Conservation (phyloP, 495 filamentous ascomycete genomes). For the Neurospora tetrasperma region DNA sequence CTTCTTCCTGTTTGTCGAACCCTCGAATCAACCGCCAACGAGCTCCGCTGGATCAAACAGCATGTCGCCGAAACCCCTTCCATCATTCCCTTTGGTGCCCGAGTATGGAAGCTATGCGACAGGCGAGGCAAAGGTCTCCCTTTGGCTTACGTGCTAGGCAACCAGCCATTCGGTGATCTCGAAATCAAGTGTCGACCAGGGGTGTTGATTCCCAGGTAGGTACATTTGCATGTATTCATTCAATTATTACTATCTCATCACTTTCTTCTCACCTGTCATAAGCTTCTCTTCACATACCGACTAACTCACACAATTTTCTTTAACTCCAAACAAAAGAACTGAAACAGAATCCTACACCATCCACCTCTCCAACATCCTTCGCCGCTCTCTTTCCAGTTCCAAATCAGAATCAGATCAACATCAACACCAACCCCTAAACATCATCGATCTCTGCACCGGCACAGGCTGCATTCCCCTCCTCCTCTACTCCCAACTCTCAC, state of each 20-base stretch:
- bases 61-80: conserved; percentile 25
- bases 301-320: neutral
- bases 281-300: neutral
- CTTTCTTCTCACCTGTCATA: neutral
- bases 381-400: neutral
- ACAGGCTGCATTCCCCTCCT: conserved; percentile 84
- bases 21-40: conserved; percentile 55
- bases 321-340: conserved; percentile 15
- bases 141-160: conserved; percentile 81
- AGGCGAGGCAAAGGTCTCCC: conserved; percentile 57
- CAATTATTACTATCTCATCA: neutral
- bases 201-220: conserved; percentile 74
- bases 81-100: conserved; percentile 5
- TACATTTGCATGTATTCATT: no score
- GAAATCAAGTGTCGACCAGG: conserved; percentile 66
- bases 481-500: conserved; percentile 45
- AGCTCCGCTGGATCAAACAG: conserved; percentile 79
- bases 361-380: conserved; percentile 43
- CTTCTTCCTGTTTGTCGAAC: conserved; percentile 64
- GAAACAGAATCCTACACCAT: conserved; percentile 65
- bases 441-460: conserved; percentile 83
- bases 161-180: conserved; percentile 77
- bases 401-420: conserved; percentile 1
- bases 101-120: conserved; percentile 41
- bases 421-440: conserved; percentile 29